Base-by-base conservation (phyloP, 208 protist species). In the Trypanosoma theileri region DNA sequence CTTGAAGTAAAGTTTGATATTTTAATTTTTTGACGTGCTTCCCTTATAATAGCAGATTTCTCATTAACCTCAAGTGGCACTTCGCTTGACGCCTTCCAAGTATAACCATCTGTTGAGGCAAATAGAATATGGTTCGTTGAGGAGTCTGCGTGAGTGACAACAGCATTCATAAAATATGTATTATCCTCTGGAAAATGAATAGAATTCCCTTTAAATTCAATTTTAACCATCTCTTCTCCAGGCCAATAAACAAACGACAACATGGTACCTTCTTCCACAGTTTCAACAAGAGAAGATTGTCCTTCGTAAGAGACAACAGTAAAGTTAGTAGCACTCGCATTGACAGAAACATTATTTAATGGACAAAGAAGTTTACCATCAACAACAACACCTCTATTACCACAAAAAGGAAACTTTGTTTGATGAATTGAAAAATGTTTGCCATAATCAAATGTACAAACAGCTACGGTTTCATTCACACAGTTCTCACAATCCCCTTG, bases 381-480 rank as follows among this genome's bases (percentile, higher is more conserved):
- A 4, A 86, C 41, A n/a, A 89, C 50, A 55, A 86, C 71, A 26
- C 85, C 85, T 16, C 64, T 62, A 21, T 72, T 56, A 21, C 71
- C 77, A 77, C 87, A 93, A 71, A 90, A 87, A 19, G 71, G 65
- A 51, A 74, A 59, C 9, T 66, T 61, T 7, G 66, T 75, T 51
- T 79, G 51, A 8, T 73, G 59, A 22, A 66, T 46, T 0, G 67
- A 71, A 28, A 90, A 78, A 35, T 26, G 80, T 10, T 63, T 80
- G 0, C 82, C 87, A 40, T 53, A 46, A 64, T 93, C 87, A 51
- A 83, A 85, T 12, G 75, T 86, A 65, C 83, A 93, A 17, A 87
- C 22, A 19, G 79, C 59, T 14, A 63, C 67, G 45, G 70, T 21
- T 51, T 75, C 55, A 54, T 74, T 67, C 8, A 46, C 17, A 62